These are phyloP conservation scores for Phaeosphaeria sp. DNA, from an alignment of 2,329 filamentous ascomycete genomes.

Conservation along the genomic window DNA sequence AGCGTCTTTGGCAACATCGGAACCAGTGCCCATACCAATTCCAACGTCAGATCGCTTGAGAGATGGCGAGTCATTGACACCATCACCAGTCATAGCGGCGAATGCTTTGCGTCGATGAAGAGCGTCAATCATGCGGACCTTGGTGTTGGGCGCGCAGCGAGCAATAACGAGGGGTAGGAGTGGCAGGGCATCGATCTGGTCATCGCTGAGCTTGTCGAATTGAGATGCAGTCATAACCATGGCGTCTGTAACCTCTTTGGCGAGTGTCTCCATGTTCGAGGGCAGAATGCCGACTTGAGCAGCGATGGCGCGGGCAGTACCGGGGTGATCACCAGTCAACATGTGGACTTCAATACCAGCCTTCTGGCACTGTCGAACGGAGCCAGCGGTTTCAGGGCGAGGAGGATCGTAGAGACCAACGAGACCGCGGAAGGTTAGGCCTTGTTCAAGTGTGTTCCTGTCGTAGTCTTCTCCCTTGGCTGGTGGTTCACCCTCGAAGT, in stretches of 20 bases:
- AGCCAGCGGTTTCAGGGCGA: constrained; percentile 74
- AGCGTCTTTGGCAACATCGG: constrained; percentile 54
- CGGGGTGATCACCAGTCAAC: constrained; percentile 56
- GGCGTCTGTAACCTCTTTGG: constrained; percentile 29
- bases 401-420: constrained; percentile 86
- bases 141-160: constrained; percentile 54
- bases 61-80: constrained; percentile 55
- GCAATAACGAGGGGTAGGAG: constrained; percentile 53
- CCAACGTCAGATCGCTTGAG: constrained; percentile 55
- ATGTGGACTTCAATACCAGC: constrained; percentile 54
- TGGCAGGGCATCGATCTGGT: constrained; percentile 49
- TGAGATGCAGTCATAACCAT: constrained; percentile 47
- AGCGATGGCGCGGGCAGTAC: constrained; percentile 55
- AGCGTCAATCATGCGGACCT: constrained; percentile 54
- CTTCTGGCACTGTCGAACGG: constrained; percentile 44
- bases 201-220: constrained; percentile 53
- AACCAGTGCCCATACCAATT: constrained; percentile 55
- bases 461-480: constrained; percentile 54
- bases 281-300: constrained; percentile 54
- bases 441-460: constrained; percentile 69
- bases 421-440: constrained; percentile 76
- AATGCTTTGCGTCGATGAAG: constrained; percentile 51
- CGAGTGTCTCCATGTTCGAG: constrained; percentile 49
- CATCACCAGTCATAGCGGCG: constrained; percentile 54
- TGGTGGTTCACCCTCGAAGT: constrained; percentile 50